phyloP scores from a whole-genome alignment of 2,329 filamentous ascomycete species.

The Onygenales sp. region DNA sequence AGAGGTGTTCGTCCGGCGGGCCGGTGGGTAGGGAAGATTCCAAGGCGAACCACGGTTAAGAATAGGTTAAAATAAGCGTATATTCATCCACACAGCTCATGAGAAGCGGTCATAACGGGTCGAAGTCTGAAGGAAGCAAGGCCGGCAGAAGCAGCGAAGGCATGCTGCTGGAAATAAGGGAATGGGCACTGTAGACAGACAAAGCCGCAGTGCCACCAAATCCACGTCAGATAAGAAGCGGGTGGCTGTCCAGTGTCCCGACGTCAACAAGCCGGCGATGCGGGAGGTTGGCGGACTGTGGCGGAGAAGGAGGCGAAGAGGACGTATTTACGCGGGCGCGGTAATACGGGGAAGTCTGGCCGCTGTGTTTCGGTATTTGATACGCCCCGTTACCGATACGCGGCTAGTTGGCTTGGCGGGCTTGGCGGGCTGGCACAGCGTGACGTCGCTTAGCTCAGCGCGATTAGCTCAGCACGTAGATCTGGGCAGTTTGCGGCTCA shows the following conservation, averaged over 20 bases:
- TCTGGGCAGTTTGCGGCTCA: background rate
- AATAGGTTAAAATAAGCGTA: too few species aligned
- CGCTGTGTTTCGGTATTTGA: background rate
- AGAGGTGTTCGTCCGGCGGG: too few species aligned
- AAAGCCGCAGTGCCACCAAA: background rate
- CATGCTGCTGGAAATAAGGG: background rate
- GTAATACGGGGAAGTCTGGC: background rate
- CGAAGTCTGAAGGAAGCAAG: background rate
- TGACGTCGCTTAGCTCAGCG: too few species aligned
- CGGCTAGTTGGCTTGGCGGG: background rate
- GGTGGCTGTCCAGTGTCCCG: background rate
- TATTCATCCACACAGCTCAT: background rate
- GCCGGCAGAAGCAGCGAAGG: background rate
- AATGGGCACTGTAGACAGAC: background rate
- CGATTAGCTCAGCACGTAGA: background rate
- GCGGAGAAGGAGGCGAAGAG: background rate
- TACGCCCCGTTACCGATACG: background rate
- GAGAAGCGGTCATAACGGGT: background rate
- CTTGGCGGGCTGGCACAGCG: background rate
- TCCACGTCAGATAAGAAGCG: background rate
- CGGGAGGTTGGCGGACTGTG: background rate
- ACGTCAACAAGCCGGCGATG: too few species aligned
- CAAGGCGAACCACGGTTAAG: too few species aligned
- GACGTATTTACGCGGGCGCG: background rate
- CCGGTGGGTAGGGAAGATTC: too few species aligned